These are phyloP conservation scores for Aspergillus sp. DNA, from an alignment of 2,329 filamentous ascomycete genomes.

Conservation along the genomic window DNA sequence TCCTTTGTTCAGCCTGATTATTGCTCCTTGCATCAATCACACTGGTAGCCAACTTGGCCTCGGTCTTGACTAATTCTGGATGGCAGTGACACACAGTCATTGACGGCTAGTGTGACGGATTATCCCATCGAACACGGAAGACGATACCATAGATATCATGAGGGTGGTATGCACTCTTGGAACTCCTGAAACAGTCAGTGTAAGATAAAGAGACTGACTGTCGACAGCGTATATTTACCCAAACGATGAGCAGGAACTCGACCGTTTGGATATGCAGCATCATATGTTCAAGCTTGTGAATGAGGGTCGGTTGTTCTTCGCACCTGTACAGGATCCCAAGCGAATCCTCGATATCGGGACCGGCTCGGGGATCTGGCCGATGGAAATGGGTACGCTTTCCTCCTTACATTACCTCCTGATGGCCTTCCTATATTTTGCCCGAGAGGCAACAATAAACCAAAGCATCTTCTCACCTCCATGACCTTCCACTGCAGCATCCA, in stretches of 20 bases:
- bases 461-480: conserved; percentile 1
- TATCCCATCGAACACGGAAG: conserved; percentile 37
- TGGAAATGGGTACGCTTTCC: conserved; percentile 49
- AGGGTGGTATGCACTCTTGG: conserved; percentile 28
- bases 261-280: conserved; percentile 49
- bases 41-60: too few species aligned
- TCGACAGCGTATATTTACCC: conserved; percentile 37
- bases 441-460: neutral
- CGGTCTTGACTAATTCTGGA: neutral
- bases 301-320: conserved; percentile 38
- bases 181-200: neutral
- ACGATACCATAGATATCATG: conserved; percentile 39
- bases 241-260: conserved; percentile 48
- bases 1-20: neutral
- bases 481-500: conserved; percentile 22
- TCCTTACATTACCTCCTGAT: conserved; percentile 2
- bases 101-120: conserved; percentile 37
- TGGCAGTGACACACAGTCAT: conserved; percentile 33
- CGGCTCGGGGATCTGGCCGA: conserved; percentile 60
- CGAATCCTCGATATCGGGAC: conserved; percentile 52
- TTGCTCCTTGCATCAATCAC: too few species aligned
- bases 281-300: conserved; percentile 45
- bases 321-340: conserved; percentile 39
- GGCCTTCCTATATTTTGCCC: neutral
- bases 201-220: conserved; percentile 8